Percentiles rank a stretch among this genome's conserved stretches.
Conservation (phyloP, 768 basidiomycete genomes). For the Sarcodon aspratus region DNA sequence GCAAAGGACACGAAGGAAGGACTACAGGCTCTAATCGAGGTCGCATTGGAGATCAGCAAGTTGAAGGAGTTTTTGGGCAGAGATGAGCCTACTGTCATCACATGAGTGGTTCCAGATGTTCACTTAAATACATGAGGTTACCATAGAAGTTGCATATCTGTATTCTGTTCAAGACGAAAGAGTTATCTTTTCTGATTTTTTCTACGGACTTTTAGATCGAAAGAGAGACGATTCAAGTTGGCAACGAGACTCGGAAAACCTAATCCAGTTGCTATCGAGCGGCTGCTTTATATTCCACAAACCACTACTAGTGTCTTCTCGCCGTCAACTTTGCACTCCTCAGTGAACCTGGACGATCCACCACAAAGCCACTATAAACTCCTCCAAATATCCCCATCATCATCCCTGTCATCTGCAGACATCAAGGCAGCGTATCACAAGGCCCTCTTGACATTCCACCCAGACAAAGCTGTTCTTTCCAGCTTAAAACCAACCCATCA, state of each 20-base stretch:
- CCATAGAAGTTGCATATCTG: too few relatives aligned
- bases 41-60: conserved; percentile 77
- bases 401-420: conserved; percentile 27
- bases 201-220: too few relatives aligned
- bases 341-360: too few relatives aligned
- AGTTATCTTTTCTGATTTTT: too few relatives aligned
- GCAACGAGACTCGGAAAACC: too few relatives aligned
- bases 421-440: conserved; percentile 66
- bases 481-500: neutral
- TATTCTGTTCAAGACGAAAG: too few relatives aligned
- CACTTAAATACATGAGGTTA: too few relatives aligned
- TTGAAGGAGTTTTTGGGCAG: conserved; percentile 78
- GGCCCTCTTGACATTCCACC: conserved; percentile 52
- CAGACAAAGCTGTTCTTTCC: conserved; percentile 43
- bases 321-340: too few relatives aligned
- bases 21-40: conserved; percentile 90
- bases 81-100: conserved; percentile 94
- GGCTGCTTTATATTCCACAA: too few relatives aligned
- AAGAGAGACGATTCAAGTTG: too few relatives aligned
- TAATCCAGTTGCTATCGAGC: too few relatives aligned
- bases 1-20: conserved; percentile 77
- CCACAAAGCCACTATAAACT: conserved; percentile 44
- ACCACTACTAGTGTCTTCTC: too few relatives aligned
- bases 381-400: conserved; percentile 39
- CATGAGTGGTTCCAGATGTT: conserved; percentile 18